Evolutionary conservation across 768 basidiomycete genomes (phyloP).

Genomic region (Mycena belliarum): DNA sequence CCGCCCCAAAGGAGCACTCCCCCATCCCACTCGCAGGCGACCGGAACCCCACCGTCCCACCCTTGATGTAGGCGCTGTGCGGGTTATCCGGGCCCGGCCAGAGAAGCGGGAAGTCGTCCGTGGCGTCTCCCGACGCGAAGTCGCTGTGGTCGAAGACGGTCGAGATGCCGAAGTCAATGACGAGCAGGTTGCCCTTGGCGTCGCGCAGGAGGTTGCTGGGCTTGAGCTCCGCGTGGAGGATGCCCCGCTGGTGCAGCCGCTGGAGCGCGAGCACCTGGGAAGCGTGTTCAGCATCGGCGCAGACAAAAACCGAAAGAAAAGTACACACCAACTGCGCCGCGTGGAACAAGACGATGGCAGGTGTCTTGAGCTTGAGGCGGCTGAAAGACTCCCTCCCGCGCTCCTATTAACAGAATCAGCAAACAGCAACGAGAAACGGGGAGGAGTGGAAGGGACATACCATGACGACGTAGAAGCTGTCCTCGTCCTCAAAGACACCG

Average conservation of each 20-base stretch:
- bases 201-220: not conserved
- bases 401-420: not conserved
- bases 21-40: not conserved
- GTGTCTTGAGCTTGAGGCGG: not conserved
- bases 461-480: not conserved
- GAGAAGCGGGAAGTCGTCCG: not conserved
- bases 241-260: not conserved
- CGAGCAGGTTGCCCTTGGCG: not conserved
- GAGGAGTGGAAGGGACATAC: not conserved
- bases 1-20: not conserved
- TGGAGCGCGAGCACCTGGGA: not conserved
- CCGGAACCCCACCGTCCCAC: not conserved
- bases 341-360: not conserved
- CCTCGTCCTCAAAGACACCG: not conserved
- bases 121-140: not conserved
- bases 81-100: conserved; percentile 3
- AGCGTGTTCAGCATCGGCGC: not conserved
- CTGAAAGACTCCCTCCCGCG: not conserved
- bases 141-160: not conserved
- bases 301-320: not conserved
- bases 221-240: conserved; percentile 7
- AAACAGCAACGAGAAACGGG: too few relatives aligned
- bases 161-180: conserved; percentile 4
- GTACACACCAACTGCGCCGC: not conserved
- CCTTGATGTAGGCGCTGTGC: not conserved